A percentile compares a stretch with the other conserved stretches of the same genome.
Conservation (phyloP, 768 basidiomycete species). For the Mycena epipterygia region DNA sequence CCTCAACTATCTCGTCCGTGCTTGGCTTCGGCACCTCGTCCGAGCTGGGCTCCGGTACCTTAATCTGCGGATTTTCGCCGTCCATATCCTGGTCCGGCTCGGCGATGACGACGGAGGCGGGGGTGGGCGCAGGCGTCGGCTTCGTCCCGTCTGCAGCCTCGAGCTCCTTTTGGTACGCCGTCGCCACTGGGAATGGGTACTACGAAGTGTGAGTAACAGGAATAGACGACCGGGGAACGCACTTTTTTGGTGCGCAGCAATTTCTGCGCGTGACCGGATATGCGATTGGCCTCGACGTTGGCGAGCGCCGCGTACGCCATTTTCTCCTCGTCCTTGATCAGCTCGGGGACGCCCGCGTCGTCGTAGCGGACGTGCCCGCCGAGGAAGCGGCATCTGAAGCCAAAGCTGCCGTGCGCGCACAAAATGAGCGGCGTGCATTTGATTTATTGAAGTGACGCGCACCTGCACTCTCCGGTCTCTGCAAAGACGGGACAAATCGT, state of each 20-base stretch:
- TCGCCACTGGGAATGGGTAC: slow-evolving; percentile 77
- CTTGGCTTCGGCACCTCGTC: slow-evolving; percentile 16
- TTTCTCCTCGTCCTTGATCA: slow-evolving; percentile 71
- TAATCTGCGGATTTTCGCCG: slow-evolving; percentile 13
- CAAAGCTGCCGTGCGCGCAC: slow-evolving; percentile 67
- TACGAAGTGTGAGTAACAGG: slow-evolving; percentile 41
- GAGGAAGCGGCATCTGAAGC: slow-evolving; percentile 93
- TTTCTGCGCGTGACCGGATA: slow-evolving; percentile 70
- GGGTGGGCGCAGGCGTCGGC: slow-evolving; percentile 38
- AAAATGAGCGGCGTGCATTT: neutral
- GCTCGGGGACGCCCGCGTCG: slow-evolving; percentile 57
- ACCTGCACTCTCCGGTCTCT: slow-evolving; percentile 81
- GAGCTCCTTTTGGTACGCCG: slow-evolving; percentile 71
- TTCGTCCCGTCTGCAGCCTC: slow-evolving; percentile 51
- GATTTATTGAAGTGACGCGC: slow-evolving; percentile 10
- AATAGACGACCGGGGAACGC: slow-evolving; percentile 23
- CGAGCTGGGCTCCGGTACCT: neutral
- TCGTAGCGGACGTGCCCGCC: slow-evolving; percentile 76
- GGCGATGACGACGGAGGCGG: slow-evolving; percentile 46
- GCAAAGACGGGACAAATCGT: slow-evolving; percentile 77
- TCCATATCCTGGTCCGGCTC: slow-evolving; percentile 58
- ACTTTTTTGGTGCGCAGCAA: slow-evolving; percentile 80
- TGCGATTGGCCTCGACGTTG: slow-evolving; percentile 78
- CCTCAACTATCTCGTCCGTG: slow-evolving; percentile 43
- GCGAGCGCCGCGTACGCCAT: slow-evolving; percentile 61